phyloP scores from a whole-genome alignment of 2,329 filamentous ascomycete genomes.

The Verticillium klebahnii region DNA sequence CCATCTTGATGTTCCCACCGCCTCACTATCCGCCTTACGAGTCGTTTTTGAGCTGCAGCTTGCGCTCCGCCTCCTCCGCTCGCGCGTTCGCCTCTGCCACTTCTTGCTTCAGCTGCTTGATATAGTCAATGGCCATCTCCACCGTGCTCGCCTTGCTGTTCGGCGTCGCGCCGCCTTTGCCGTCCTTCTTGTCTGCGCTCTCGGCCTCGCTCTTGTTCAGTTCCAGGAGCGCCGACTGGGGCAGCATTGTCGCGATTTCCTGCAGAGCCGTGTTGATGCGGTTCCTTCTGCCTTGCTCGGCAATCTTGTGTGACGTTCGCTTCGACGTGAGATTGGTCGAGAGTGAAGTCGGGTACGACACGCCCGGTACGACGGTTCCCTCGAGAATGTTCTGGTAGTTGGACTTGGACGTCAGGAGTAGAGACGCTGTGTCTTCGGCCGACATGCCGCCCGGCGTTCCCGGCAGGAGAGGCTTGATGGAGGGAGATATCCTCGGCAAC shows the following conservation, averaged over 20 bases:
- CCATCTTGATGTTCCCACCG: not conserved
- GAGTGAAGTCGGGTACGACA: conserved; percentile 84
- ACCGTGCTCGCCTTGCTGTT: conserved; percentile 96
- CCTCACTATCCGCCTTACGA: not conserved
- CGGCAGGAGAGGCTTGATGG: conserved; percentile 85
- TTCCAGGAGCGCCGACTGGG: conserved; percentile 45
- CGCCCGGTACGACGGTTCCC: conserved; percentile 83
- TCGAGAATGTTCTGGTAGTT: conserved; percentile 98
- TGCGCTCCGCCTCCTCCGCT: conserved; percentile 62
- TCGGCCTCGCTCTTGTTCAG: conserved; percentile 37
- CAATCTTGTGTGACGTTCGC: conserved; percentile 95
- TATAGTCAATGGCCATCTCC: conserved; percentile 95
- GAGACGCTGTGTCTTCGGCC: conserved; percentile 57
- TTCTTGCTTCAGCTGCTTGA: conserved; percentile 76
- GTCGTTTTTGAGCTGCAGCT: conserved; percentile 30
- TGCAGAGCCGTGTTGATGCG: conserved; percentile 91
- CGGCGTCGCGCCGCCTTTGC: conserved; percentile 45
- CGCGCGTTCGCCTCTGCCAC: conserved; percentile 59
- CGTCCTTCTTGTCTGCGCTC: conserved; percentile 39
- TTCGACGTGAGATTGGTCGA: conserved; percentile 95
- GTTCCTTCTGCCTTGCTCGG: conserved; percentile 91
- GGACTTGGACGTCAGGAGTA: conserved; percentile 86
- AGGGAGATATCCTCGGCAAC: conserved; percentile 85
- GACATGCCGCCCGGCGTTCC: conserved; percentile 44
- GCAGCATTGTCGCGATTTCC: conserved; percentile 85